Conservation (phyloP, 345 rosid species). For the Camelina laxa region DNA sequence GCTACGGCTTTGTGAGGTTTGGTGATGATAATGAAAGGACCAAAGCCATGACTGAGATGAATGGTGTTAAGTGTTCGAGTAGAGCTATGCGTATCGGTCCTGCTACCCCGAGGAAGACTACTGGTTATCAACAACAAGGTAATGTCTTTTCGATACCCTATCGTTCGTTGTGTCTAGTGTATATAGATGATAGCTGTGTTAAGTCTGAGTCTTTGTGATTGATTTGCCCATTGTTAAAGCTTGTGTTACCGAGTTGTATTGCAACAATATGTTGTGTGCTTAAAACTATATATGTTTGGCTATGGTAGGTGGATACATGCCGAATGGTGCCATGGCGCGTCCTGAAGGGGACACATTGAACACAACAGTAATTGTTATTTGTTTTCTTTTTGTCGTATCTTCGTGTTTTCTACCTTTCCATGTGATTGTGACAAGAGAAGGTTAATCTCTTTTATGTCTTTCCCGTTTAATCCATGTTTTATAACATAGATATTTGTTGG, state of each 20-base stretch:
- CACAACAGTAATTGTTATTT: slow-evolving; percentile 78
- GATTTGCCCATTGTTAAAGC: not conserved
- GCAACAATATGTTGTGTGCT: not conserved
- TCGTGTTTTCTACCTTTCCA: slow-evolving; percentile 9
- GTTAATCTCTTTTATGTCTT: not conserved
- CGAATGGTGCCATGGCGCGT: slow-evolving; percentile 64
- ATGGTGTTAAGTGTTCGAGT: slow-evolving; percentile 85
- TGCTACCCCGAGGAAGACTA: slow-evolving; percentile 91
- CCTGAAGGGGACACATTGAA: slow-evolving; percentile 76
- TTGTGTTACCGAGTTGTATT: not conserved
- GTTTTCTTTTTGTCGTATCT: not conserved
- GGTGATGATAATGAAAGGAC: slow-evolving; percentile 84
- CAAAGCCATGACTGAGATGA: slow-evolving; percentile 93
- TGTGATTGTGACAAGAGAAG: slow-evolving; percentile 34
- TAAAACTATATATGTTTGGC: not conserved
- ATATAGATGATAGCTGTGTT: not conserved
- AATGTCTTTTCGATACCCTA: not conserved
- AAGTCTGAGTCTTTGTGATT: not conserved
- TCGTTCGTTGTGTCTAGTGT: not conserved
- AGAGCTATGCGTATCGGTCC: slow-evolving; percentile 97
- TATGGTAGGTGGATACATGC: slow-evolving; percentile 63
- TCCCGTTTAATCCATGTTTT: slow-evolving; percentile 34
- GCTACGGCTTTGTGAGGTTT: slow-evolving; percentile 98
- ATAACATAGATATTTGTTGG: slow-evolving; percentile 89
- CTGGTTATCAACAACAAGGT: slow-evolving; percentile 79